Evolutionary conservation across 1,284 basidiomycete species (phyloP).

Genomic region (Leccinum fuscescens): DNA sequence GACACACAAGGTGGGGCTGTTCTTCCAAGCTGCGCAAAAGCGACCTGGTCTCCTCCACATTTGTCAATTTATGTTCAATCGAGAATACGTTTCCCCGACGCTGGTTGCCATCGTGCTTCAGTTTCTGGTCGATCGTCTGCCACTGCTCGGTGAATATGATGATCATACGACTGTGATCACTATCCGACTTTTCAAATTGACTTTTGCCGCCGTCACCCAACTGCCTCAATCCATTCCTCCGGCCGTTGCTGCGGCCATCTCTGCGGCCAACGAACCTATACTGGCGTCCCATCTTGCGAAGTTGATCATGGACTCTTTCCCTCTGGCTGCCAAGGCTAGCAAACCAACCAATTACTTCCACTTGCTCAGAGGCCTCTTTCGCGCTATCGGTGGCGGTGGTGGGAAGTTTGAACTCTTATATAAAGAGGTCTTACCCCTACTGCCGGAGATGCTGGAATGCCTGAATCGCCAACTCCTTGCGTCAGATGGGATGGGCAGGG

Average conservation of each 20-base stretch:
- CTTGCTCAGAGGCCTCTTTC: constrained; percentile 91
- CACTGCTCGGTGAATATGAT: constrained; percentile 83
- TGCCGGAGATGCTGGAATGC: constrained; percentile 96
- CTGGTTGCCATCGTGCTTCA: constrained; percentile 91
- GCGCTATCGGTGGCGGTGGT: constrained; percentile 92
- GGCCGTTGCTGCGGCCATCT: constrained; percentile 34
- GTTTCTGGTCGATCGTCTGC: constrained; percentile 83
- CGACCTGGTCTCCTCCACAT: constrained; percentile 84
- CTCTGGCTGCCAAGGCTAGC: constrained; percentile 86
- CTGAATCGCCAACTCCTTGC: constrained; percentile 88
- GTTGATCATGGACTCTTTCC: constrained; percentile 96
- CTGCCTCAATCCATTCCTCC: constrained; percentile 22
- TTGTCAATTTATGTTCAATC: constrained; percentile 83
- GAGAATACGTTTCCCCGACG: constrained; percentile 84
- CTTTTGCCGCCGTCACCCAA: constrained; percentile 86
- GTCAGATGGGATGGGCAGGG: constrained; percentile 73
- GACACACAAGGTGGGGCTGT: constrained; percentile 88
- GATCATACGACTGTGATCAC: constrained; percentile 79
- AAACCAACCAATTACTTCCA: constrained; percentile 94
- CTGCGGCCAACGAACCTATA: constrained; percentile 85
- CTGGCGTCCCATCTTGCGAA: constrained; percentile 91
- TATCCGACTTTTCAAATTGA: constrained; percentile 94
- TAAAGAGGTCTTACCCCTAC: constrained; percentile 93
- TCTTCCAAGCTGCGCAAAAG: constrained; percentile 77
- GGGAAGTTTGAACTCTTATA: constrained; percentile 95